phyloP scores from a whole-genome alignment of 495 filamentous ascomycete species.

The Xylaria scruposa region DNA sequence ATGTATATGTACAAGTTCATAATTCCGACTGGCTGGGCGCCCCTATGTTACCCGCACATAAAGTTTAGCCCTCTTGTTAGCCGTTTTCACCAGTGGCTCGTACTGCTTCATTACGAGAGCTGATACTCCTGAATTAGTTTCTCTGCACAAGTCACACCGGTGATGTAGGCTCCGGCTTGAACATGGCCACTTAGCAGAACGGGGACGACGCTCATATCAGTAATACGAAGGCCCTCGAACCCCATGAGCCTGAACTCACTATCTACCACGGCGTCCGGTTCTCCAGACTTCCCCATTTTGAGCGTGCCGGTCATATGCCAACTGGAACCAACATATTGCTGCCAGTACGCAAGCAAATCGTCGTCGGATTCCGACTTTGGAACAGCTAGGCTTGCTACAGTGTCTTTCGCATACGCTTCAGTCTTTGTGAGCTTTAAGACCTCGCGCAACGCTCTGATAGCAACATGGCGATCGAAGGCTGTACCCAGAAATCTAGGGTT shows the following conservation, averaged over 20 bases:
- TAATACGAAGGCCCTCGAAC: constrained; percentile 62
- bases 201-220: constrained; percentile 70
- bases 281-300: constrained; percentile 64
- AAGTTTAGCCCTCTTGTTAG: no score
- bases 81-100: neutral
- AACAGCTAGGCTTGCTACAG: constrained; percentile 46
- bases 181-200: constrained; percentile 52
- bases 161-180: constrained; percentile 45
- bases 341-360: constrained; percentile 59
- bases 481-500: constrained; percentile 63
- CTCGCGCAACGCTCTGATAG: constrained; percentile 60
- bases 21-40: neutral
- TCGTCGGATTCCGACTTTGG: constrained; percentile 62
- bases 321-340: constrained; percentile 42
- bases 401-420: constrained; percentile 56
- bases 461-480: constrained; percentile 62
- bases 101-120: neutral
- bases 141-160: constrained; percentile 51
- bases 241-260: constrained; percentile 61
- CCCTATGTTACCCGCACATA: neutral
- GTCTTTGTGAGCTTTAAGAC: constrained; percentile 51
- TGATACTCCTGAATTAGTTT: constrained; percentile 53
- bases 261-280: constrained; percentile 62
- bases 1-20: neutral
- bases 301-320: constrained; percentile 69